Evolutionary conservation across 768 basidiomycete species (phyloP).

Genomic region (Leccinum olivaceopallidum): DNA sequence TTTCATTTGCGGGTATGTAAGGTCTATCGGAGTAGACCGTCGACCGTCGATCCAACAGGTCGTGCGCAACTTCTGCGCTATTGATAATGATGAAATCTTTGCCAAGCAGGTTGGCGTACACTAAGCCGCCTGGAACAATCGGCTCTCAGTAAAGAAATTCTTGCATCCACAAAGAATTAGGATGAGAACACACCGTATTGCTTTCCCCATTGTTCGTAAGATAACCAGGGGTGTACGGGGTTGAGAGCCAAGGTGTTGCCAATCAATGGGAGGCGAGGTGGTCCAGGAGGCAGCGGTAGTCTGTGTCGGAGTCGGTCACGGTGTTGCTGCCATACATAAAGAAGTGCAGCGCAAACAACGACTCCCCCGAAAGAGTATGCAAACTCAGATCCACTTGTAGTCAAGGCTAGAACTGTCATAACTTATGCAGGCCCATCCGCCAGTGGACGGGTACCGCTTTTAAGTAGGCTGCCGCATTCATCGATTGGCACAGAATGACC

Average conservation of each 20-base stretch:
- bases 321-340: slow-evolving; percentile 18
- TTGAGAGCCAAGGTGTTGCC: slow-evolving; percentile 27
- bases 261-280: slow-evolving; percentile 42
- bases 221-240: slow-evolving; percentile 28
- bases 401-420: neutral
- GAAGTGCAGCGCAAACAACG: slow-evolving; percentile 3
- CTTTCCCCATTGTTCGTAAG: slow-evolving; percentile 37
- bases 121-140: slow-evolving; percentile 19
- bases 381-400: slow-evolving; percentile 1
- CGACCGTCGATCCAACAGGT: slow-evolving; percentile 29
- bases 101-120: slow-evolving; percentile 29
- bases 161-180: neutral
- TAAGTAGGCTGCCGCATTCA: neutral
- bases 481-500: neutral
- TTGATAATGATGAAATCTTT: slow-evolving; percentile 31
- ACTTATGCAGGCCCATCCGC: neutral
- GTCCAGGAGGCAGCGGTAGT: slow-evolving; percentile 49
- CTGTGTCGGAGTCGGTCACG: slow-evolving; percentile 9
- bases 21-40: slow-evolving; percentile 31
- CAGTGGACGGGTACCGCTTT: neutral
- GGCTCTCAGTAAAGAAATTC: neutral
- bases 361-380: slow-evolving; percentile 9
- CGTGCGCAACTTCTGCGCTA: slow-evolving; percentile 20
- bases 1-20: slow-evolving; percentile 18
- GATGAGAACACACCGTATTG: slow-evolving; percentile 26